Evolutionary conservation across 2,329 filamentous ascomycete species (phyloP).

Genomic region (Elsinoe batatas): DNA sequence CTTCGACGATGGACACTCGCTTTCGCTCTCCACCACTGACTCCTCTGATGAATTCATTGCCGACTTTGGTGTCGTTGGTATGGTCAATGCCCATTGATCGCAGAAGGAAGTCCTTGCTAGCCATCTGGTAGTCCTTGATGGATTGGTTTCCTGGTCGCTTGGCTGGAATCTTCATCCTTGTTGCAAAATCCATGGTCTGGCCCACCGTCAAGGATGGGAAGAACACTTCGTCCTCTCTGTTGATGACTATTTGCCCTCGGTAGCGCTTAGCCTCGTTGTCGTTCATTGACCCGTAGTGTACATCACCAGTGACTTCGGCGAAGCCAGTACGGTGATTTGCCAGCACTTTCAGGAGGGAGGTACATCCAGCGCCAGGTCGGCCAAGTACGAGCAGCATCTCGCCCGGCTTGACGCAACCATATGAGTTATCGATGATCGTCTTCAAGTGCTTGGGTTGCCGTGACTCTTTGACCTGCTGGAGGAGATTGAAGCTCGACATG

Average conservation of each 20-base stretch:
- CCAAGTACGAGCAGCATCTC: slow-evolving; percentile 30
- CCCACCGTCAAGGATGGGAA: slow-evolving; percentile 50
- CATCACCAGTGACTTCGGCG: slow-evolving; percentile 26
- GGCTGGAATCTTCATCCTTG: slow-evolving; percentile 42
- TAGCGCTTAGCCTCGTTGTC: slow-evolving; percentile 34
- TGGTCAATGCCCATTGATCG: slow-evolving; percentile 49
- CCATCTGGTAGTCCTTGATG: slow-evolving; percentile 35
- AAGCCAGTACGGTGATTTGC: slow-evolving; percentile 48
- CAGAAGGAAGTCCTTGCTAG: slow-evolving; percentile 47
- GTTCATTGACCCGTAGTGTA: slow-evolving; percentile 45
- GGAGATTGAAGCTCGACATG: slow-evolving; percentile 43
- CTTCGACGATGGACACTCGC: slow-evolving; percentile 59
- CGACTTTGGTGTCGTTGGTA: slow-evolving; percentile 55
- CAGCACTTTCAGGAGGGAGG: slow-evolving; percentile 59
- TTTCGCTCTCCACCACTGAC: slow-evolving; percentile 61
- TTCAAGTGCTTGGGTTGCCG: slow-evolving; percentile 46
- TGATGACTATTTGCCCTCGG: slow-evolving; percentile 38
- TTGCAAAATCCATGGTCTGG: slow-evolving; percentile 47
- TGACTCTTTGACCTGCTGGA: slow-evolving; percentile 32
- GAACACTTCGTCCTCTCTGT: slow-evolving; percentile 40
- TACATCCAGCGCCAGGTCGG: slow-evolving; percentile 52
- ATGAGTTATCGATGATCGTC: slow-evolving; percentile 50
- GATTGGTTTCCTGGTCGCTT: slow-evolving; percentile 27
- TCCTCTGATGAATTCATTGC: slow-evolving; percentile 56
- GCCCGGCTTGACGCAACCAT: slow-evolving; percentile 61